These are phyloP conservation scores for Diaporthe velutina DNA, from an alignment of 2,329 filamentous ascomycete species.

Conservation along the genomic window DNA sequence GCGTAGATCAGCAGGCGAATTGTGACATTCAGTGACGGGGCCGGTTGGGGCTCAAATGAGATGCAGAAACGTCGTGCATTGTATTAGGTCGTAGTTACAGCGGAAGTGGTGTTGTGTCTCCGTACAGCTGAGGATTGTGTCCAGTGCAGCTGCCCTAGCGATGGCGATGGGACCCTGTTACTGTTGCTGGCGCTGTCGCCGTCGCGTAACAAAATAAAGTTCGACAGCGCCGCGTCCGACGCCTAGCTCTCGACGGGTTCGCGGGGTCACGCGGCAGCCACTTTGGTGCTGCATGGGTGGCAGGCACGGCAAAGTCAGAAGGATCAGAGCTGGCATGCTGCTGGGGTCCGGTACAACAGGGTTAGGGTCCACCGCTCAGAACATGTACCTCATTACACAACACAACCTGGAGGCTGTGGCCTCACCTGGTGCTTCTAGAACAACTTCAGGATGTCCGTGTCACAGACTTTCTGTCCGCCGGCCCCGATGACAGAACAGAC, in stretches of 20 bases:
- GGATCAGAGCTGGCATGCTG: not conserved
- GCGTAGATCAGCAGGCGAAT: not conserved
- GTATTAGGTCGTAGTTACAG: not conserved
- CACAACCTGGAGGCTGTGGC: not conserved
- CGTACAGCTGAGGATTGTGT: not conserved
- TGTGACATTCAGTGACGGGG: conserved; percentile 4
- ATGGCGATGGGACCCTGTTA: not conserved
- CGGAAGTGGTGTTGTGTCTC: not conserved
- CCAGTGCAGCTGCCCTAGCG: not conserved
- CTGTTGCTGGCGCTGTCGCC: not conserved
- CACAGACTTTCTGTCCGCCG: not conserved
- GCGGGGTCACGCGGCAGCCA: conserved; percentile 30
- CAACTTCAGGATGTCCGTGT: not conserved
- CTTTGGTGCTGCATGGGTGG: not conserved
- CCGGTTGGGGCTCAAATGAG: conserved; percentile 11
- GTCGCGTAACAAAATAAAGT: conserved; percentile 23
- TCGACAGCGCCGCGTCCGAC: conserved; percentile 6
- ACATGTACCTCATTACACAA: too few species aligned
- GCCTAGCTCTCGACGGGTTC: conserved; percentile 12
- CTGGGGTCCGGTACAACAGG: not conserved
- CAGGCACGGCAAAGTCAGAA: conserved; percentile 1
- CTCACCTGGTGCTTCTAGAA: not conserved
- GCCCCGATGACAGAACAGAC: not conserved
- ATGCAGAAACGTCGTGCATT: not conserved
- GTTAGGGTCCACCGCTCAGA: not conserved